These are phyloP conservation scores for Cinnamomum chago DNA, from an alignment of 164 flowering plant species.

Conservation along the genomic window DNA sequence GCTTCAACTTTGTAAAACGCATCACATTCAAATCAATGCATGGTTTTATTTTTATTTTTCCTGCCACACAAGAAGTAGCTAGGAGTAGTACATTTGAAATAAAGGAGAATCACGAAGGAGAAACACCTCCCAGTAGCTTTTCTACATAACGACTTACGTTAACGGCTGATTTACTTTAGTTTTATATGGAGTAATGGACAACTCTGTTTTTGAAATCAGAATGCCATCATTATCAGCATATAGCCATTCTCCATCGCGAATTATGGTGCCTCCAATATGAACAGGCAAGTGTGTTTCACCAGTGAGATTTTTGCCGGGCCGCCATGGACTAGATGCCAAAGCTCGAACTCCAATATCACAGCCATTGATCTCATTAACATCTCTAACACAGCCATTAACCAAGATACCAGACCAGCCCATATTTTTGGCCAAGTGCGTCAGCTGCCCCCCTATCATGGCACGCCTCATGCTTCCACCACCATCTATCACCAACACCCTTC, in stretches of 20 bases:
- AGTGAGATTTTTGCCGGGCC: conserved; percentile 44
- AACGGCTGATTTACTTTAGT: no score
- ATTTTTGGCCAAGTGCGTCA: conserved; percentile 55
- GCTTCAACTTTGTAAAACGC: no score
- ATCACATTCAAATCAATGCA: no score
- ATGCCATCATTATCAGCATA: conserved; percentile 68
- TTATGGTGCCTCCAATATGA: conserved; percentile 45
- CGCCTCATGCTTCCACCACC: conserved; percentile 62
- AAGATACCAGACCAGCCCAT: conserved; percentile 68
- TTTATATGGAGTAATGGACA: conserved; percentile 28
- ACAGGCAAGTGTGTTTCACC: conserved; percentile 53
- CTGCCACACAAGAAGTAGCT: no score
- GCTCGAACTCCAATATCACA: conserved; percentile 66
- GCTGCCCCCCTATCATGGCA: conserved; percentile 58
- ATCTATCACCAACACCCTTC: conserved; percentile 58
- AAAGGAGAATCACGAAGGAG: no score
- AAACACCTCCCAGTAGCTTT: no score
- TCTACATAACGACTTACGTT: no score
- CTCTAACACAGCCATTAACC: conserved; percentile 58
- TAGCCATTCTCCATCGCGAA: conserved; percentile 60
- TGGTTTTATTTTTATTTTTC: no score
- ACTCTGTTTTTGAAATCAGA: conserved; percentile 38
- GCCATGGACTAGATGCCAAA: conserved; percentile 50
- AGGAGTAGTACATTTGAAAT: no score
- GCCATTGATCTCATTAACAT: conserved; percentile 61